These are phyloP conservation scores for Ustilago loliicola DNA, from an alignment of 1,284 basidiomycete species.

Conservation along the genomic window DNA sequence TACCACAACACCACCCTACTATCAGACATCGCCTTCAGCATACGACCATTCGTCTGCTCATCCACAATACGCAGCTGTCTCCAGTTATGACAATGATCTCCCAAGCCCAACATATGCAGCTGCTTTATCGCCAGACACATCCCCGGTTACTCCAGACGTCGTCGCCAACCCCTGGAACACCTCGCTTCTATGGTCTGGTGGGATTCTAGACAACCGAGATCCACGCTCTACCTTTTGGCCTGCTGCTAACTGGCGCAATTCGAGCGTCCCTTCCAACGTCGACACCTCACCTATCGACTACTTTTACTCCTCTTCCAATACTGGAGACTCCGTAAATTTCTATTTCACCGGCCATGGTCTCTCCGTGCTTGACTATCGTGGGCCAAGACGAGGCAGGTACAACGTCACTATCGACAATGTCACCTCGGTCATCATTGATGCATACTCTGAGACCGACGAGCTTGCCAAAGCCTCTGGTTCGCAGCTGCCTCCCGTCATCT, in stretches of 20 bases:
- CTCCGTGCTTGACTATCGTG: slow-evolving; percentile 40
- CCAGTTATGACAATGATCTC: neutral
- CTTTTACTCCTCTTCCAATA: slow-evolving; percentile 28
- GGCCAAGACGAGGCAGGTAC: slow-evolving; percentile 36
- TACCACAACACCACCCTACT: neutral
- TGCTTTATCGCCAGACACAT: neutral
- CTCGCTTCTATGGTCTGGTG: slow-evolving; percentile 40
- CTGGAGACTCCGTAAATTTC: slow-evolving; percentile 40
- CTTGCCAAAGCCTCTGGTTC: slow-evolving; percentile 23
- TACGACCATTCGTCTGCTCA: neutral
- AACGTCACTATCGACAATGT: slow-evolving; percentile 36
- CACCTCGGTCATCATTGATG: slow-evolving; percentile 34
- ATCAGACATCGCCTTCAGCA: neutral
- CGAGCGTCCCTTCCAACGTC: slow-evolving; percentile 25
- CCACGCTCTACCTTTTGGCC: slow-evolving; percentile 43
- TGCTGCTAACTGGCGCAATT: slow-evolving; percentile 23
- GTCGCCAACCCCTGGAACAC: slow-evolving; percentile 52
- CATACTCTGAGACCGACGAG: slow-evolving; percentile 27
- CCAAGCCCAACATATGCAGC: slow-evolving; percentile 1
- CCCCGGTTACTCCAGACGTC: slow-evolving; percentile 27
- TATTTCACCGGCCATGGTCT: slow-evolving; percentile 39
- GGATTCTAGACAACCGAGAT: slow-evolving; percentile 42
- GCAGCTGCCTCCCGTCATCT: slow-evolving; percentile 34
- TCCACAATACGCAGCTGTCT: neutral
- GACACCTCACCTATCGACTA: slow-evolving; percentile 40